A percentile compares a stretch with the other conserved stretches of the same genome.
Conservation (phyloP, 2,329 filamentous ascomycete species). For the Colletotrichum musae region DNA sequence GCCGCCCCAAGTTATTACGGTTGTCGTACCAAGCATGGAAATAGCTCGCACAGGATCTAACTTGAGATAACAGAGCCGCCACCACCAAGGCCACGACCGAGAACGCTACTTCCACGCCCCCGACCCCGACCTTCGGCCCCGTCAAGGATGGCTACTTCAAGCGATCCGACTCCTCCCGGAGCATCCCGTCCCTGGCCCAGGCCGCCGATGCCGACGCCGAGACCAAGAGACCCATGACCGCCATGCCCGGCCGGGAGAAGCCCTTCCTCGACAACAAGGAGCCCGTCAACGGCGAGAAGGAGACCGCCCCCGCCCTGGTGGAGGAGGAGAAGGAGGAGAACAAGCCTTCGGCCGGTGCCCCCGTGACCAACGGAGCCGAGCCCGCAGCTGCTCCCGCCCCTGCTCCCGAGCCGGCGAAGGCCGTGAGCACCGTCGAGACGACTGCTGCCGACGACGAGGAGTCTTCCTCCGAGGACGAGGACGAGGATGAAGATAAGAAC, state of each 20-base stretch:
- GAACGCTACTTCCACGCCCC: constrained; percentile 33
- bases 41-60: constrained; percentile 6
- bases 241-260: constrained; percentile 37
- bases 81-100: constrained; percentile 38
- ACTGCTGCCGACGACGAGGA: constrained; percentile 28
- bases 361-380: constrained; percentile 12
- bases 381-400: neutral
- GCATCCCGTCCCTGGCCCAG: constrained; percentile 34
- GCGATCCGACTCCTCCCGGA: constrained; percentile 32
- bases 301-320: neutral
- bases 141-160: constrained; percentile 38
- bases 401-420: constrained; percentile 10
- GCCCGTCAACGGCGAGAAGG: constrained; percentile 21
- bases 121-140: constrained; percentile 36
- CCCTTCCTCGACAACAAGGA: constrained; percentile 21
- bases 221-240: constrained; percentile 29
- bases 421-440: constrained; percentile 17
- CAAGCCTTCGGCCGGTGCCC: neutral
- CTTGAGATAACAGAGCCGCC: constrained; percentile 21
- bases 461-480: constrained; percentile 35
- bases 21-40: constrained; percentile 3
- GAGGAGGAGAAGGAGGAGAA: constrained; percentile 3
- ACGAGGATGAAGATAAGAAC: constrained; percentile 32
- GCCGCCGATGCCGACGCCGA: constrained; percentile 26
- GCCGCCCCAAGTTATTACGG: constrained; percentile 22